A percentile compares a stretch with the other conserved stretches of the same genome.
These are phyloP conservation scores for Metschnikowia amazonensis DNA, from an alignment of 805 yeast genomes.

Conservation along the genomic window DNA sequence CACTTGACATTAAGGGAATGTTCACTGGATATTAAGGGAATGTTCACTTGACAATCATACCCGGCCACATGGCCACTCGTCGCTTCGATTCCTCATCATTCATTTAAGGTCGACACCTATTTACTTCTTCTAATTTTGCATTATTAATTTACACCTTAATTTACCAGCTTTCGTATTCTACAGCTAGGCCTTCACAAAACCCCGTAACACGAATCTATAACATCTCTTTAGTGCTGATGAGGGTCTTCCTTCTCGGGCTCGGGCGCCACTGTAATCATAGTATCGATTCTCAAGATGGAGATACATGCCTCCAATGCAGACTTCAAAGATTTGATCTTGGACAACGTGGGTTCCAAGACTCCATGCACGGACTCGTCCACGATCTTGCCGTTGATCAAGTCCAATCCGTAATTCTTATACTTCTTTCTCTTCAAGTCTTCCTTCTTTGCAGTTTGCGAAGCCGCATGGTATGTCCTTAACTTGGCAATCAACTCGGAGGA, in stretches of 20 bases:
- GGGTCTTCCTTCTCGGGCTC: slow-evolving; percentile 91
- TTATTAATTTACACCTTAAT: slow-evolving; percentile 2
- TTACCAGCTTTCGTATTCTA: neutral
- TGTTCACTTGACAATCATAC: neutral
- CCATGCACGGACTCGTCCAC: slow-evolving; percentile 82
- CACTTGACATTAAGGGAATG: neutral
- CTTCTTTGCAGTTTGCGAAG: slow-evolving; percentile 80
- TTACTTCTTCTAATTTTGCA: slow-evolving; percentile 1
- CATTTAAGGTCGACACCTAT: neutral
- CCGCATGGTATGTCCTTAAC: slow-evolving; percentile 93
- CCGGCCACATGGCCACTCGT: neutral
- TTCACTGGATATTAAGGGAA: neutral
- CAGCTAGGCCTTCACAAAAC: neutral
- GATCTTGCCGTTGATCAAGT: slow-evolving; percentile 84
- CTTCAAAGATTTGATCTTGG: slow-evolving; percentile 88
- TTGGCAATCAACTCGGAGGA: slow-evolving; percentile 92
- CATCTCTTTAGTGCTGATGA: slow-evolving; percentile 60
- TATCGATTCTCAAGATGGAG: slow-evolving; percentile 94
- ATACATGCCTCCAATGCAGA: slow-evolving; percentile 97
- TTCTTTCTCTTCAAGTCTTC: slow-evolving; percentile 81
- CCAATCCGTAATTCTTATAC: slow-evolving; percentile 90
- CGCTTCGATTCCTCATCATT: neutral
- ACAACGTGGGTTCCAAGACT: slow-evolving; percentile 91
- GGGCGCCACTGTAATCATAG: slow-evolving; percentile 96
- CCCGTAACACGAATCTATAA: slow-evolving; percentile 1